phyloP scores from a whole-genome alignment of 495 filamentous ascomycete species.

The Penicillium salamii region DNA sequence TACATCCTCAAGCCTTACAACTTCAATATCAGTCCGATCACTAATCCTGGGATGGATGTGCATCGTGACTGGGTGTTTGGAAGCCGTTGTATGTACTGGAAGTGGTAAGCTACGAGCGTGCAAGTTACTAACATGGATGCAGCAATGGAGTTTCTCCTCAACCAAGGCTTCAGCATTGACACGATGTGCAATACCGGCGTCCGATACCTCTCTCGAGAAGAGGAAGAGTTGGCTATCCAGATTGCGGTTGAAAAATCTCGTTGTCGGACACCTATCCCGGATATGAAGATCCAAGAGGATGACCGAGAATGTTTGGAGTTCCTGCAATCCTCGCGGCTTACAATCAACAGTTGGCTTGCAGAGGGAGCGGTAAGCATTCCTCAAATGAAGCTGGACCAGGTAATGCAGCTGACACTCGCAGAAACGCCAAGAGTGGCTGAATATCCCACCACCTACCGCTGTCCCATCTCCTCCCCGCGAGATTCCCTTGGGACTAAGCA shows the following conservation, averaged over 20 bases:
- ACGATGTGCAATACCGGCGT: slow-evolving; percentile 57
- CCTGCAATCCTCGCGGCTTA: slow-evolving; percentile 42
- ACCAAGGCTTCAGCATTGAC: slow-evolving; percentile 61
- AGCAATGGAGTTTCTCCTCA: slow-evolving; percentile 62
- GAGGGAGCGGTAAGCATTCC: slow-evolving; percentile 20
- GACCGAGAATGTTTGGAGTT: slow-evolving; percentile 59
- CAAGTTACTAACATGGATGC: slow-evolving; percentile 11
- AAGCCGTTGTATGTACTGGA: slow-evolving; percentile 41
- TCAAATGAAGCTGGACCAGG: neutral
- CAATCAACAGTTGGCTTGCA: slow-evolving; percentile 50
- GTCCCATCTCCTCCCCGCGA: neutral
- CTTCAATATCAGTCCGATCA: slow-evolving; percentile 58
- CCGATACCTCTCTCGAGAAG: slow-evolving; percentile 65
- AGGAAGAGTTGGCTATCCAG: slow-evolving; percentile 47
- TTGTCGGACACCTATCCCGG: slow-evolving; percentile 24
- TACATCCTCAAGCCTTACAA: slow-evolving; percentile 70
- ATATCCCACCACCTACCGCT: slow-evolving; percentile 29
- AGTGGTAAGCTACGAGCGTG: neutral
- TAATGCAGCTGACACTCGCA: slow-evolving; percentile 5
- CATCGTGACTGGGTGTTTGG: slow-evolving; percentile 55
- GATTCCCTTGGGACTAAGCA: slow-evolving; percentile 30
- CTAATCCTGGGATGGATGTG: slow-evolving; percentile 46
- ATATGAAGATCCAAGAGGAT: slow-evolving; percentile 51
- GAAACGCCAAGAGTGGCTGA: slow-evolving; percentile 25
- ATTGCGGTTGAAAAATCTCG: slow-evolving; percentile 25